Evolutionary conservation across 2,329 filamentous ascomycete genomes (phyloP).

Genomic region (Botrytis fragariae): DNA sequence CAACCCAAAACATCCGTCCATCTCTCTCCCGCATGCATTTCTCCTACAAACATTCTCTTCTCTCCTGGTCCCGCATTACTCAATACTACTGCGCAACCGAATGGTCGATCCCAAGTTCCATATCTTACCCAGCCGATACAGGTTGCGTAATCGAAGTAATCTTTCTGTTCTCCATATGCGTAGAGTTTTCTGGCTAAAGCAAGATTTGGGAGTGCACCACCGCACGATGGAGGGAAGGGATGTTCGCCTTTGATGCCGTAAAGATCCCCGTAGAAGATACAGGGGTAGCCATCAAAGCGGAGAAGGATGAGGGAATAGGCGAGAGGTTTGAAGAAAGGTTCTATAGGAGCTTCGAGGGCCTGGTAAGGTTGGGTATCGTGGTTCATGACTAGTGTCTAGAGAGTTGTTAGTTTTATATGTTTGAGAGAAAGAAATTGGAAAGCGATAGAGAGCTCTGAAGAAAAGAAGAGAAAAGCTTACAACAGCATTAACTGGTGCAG

Average conservation of each 20-base stretch:
- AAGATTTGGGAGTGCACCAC: constrained; percentile 55
- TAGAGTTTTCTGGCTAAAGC: constrained; percentile 62
- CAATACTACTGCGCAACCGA: constrained; percentile 56
- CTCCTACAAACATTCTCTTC: constrained; percentile 62
- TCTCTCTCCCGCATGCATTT: constrained; percentile 54
- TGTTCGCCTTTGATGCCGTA: constrained; percentile 57
- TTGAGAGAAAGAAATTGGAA: no score
- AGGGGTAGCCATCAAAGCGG: constrained; percentile 60
- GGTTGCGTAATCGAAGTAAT: constrained; percentile 60
- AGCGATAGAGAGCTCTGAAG: neutral
- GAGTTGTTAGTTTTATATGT: neutral
- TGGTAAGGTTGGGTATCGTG: constrained; percentile 69
- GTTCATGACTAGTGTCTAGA: constrained; percentile 66
- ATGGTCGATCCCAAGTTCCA: constrained; percentile 49
- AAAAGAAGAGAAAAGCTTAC: constrained; percentile 40
- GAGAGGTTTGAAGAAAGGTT: constrained; percentile 66
- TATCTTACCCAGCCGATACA: constrained; percentile 58
- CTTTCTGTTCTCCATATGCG: constrained; percentile 62
- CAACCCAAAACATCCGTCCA: constrained; percentile 63
- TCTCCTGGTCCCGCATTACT: constrained; percentile 49
- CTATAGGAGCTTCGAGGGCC: constrained; percentile 59
- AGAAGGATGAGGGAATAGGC: constrained; percentile 72
- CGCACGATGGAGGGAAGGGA: constrained; percentile 51
- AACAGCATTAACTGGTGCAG: constrained; percentile 54
- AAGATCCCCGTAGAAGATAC: constrained; percentile 68